Base-by-base conservation (phyloP, 2,329 filamentous ascomycete species). In the Clonostachys rhizophaga region DNA sequence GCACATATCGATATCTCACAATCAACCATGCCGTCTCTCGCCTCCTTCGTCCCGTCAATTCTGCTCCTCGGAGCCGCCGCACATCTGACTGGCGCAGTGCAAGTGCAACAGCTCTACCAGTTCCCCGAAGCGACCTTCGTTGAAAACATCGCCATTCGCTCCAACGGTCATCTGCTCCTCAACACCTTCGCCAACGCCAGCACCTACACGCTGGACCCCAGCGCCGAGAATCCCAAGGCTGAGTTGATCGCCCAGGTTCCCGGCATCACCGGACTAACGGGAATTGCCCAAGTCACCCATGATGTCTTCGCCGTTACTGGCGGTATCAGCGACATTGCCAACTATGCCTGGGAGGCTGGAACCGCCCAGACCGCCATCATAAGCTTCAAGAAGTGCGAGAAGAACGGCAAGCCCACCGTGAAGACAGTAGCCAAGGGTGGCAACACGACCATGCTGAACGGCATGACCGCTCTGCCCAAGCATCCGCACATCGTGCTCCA, bases 221-320 rank as follows among this genome's bases (percentile, higher is more conserved):
- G 6, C 17, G 30, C 33, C 33, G n/a, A 36, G 5, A 17, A 40
- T 3, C 34, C 34, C 34, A 35, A 40, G 20, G n/a, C 43, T n/a
- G 11, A 24, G 11, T 33, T 45, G 7, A 30, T 56, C 16, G 45
- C 46, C 16, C 35, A 51, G 13, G 40, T 58, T 2, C 49, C 54
- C 2, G 43, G 37, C 1, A 46, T 50, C n/a, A 42, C 42, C 13
- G 49, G 14, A 5, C 37, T 53, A 7, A 49, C 49, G 7, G 57
- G 57, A 12, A 54, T 58, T 10, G 41, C 51, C 8, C 46, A 57
- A 17, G 44, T 58, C 5, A 45, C 46, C 3, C 51, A 46, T 11
- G 49, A 55, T 24, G 35, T 54, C 5, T 57, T 51, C 46, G 56
- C 51, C 43, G 46, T 58, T 10, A 47, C 50, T 8, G 51, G 50